Percentiles rank a stretch among this genome's conserved stretches.
These are phyloP conservation scores for Passiflora organensis DNA, from an alignment of 345 rosid genomes.

Conservation along the genomic window DNA sequence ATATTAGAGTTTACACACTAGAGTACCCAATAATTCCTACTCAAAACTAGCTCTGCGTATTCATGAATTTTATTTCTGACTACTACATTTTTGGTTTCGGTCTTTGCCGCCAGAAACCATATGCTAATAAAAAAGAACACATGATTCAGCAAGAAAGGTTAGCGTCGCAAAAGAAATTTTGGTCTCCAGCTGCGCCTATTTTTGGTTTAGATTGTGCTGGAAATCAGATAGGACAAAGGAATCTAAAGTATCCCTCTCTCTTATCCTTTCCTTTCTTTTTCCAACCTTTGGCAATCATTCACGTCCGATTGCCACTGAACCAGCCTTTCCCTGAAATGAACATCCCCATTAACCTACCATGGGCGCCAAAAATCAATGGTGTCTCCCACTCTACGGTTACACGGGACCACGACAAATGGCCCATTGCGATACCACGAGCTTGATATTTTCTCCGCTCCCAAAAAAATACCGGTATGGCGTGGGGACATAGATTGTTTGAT, in stretches of 20 bases:
- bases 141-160: too few species aligned
- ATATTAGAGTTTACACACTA: too few species aligned
- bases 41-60: too few species aligned
- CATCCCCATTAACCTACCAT: slow-evolving; percentile 1
- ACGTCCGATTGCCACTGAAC: neutral
- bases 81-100: too few species aligned
- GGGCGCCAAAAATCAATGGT: slow-evolving; percentile 8
- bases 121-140: too few species aligned
- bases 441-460: neutral
- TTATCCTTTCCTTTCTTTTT: neutral
- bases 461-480: neutral
- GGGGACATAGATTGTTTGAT: slow-evolving; percentile 4
- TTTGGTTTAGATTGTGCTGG: too few species aligned
- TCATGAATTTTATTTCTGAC: too few species aligned
- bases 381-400: neutral
- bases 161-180: neutral
- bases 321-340: neutral
- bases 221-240: neutral
- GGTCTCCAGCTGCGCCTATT: neutral
- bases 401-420: slow-evolving; percentile 11
- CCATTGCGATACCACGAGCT: neutral
- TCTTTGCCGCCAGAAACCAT: too few species aligned
- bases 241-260: neutral
- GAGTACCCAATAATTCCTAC: too few species aligned
- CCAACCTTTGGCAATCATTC: slow-evolving; percentile 4